These are phyloP conservation scores for Ilyonectria mors-panacis DNA, from an alignment of 2,329 filamentous ascomycete species.

Conservation along the genomic window DNA sequence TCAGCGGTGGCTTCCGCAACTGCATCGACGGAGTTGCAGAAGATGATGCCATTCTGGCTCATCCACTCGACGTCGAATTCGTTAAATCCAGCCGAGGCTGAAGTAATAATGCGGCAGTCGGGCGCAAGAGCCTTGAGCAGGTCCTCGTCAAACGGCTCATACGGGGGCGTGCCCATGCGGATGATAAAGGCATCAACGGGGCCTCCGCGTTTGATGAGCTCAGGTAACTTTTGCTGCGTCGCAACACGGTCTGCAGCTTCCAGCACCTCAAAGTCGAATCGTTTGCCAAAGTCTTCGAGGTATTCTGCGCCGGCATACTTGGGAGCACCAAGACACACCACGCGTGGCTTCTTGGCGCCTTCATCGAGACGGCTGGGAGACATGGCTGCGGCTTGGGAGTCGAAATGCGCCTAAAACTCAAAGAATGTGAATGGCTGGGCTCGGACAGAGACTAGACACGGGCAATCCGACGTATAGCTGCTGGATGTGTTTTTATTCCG, in stretches of 20 bases:
- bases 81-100: constrained; percentile 63
- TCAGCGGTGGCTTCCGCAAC: constrained; percentile 66
- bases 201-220: constrained; percentile 51
- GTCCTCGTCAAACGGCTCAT: constrained; percentile 63
- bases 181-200: constrained; percentile 63
- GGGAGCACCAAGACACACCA: constrained; percentile 58
- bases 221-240: constrained; percentile 53
- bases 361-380: constrained; percentile 31
- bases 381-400: constrained; percentile 19
- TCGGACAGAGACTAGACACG: background rate
- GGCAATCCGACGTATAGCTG: background rate
- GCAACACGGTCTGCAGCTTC: constrained; percentile 54
- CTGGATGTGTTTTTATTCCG: background rate
- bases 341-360: constrained; percentile 51
- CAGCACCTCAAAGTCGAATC: constrained; percentile 55
- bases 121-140: constrained; percentile 57
- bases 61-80: constrained; percentile 62
- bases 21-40: constrained; percentile 68
- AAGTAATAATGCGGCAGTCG: constrained; percentile 60
- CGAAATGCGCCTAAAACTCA: background rate
- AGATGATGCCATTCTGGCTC: constrained; percentile 61
- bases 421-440: background rate
- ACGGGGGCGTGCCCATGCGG: constrained; percentile 64
- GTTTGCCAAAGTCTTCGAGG: constrained; percentile 53
- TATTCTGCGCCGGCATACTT: constrained; percentile 56